These are phyloP conservation scores for Penicillium glabrum DNA, from an alignment of 2,329 filamentous ascomycete genomes.

Conservation along the genomic window DNA sequence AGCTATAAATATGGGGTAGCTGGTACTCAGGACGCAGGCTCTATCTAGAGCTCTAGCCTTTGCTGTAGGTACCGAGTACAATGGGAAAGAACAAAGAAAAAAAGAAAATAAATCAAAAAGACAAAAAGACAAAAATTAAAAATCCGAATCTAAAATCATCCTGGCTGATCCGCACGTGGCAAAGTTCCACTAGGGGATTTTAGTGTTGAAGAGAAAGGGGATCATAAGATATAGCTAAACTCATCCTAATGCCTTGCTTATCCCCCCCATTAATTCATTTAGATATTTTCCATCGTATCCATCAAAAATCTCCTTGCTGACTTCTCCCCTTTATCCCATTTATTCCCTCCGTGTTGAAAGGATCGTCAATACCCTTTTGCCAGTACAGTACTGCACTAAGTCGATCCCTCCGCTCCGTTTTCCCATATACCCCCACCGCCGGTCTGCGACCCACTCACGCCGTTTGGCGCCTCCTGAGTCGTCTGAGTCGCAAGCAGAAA, in stretches of 20 bases:
- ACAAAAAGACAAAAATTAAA: background rate
- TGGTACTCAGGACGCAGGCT: too few species aligned
- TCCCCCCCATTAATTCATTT: background rate
- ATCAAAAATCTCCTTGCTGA: background rate
- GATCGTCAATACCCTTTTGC: background rate
- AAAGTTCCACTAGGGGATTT: constrained; percentile 12
- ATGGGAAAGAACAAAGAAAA: background rate
- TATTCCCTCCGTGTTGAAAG: background rate
- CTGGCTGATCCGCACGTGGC: constrained; percentile 23
- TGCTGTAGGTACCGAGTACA: background rate
- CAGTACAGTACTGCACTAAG: background rate
- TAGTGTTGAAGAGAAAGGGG: background rate
- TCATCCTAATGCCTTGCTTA: background rate
- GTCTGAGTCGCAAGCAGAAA: constrained; percentile 6
- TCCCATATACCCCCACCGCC: constrained; percentile 12
- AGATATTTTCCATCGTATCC: background rate
- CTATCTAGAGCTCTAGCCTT: too few species aligned
- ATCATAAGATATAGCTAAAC: background rate
- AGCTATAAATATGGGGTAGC: too few species aligned
- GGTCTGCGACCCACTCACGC: constrained; percentile 16
- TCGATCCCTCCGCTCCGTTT: constrained; percentile 6
- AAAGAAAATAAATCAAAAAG: background rate
- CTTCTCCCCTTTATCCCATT: background rate
- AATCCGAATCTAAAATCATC: background rate
- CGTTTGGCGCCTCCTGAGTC: constrained; percentile 22